Evolutionary conservation across 441 rosid genomes (phyloP).

Genomic region (Breynia disticha): DNA sequence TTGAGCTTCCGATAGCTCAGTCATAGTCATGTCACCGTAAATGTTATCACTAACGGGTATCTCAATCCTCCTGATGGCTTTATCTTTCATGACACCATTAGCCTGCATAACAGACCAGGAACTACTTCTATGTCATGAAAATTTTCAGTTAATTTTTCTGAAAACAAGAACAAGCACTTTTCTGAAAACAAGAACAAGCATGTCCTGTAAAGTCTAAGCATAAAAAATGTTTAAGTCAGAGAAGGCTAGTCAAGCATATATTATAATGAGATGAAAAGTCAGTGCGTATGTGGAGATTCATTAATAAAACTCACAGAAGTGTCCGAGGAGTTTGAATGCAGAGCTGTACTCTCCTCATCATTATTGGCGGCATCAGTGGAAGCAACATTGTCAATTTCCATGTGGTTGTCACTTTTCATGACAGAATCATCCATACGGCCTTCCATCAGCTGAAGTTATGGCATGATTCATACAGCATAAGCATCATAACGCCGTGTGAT

Average conservation of each 20-base stretch:
- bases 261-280: constrained; percentile 1
- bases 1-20: constrained; percentile 35
- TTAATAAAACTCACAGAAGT: constrained; percentile 24
- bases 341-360: constrained; percentile 18
- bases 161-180: too few relatives aligned
- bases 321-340: constrained; percentile 20
- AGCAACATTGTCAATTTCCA: constrained; percentile 18
- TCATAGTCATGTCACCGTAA: constrained; percentile 33
- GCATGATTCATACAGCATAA: constrained; percentile 6
- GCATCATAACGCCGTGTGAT: constrained; percentile 4
- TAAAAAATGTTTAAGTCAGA: background rate
- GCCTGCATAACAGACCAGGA: constrained; percentile 22
- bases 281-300: background rate
- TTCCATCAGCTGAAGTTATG: constrained; percentile 34
- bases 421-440: constrained; percentile 21
- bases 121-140: background rate
- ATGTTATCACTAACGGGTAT: constrained; percentile 34
- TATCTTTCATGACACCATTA: constrained; percentile 19
- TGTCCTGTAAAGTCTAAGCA: too few relatives aligned
- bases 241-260: background rate
- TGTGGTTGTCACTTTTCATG: constrained; percentile 10
- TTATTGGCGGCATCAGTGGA: constrained; percentile 16
- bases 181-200: too few relatives aligned
- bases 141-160: too few relatives aligned
- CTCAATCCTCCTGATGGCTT: constrained; percentile 24